Evolutionary conservation across 2,329 filamentous ascomycete species (phyloP).

Genomic region (Hymenoscyphus fraxineus): DNA sequence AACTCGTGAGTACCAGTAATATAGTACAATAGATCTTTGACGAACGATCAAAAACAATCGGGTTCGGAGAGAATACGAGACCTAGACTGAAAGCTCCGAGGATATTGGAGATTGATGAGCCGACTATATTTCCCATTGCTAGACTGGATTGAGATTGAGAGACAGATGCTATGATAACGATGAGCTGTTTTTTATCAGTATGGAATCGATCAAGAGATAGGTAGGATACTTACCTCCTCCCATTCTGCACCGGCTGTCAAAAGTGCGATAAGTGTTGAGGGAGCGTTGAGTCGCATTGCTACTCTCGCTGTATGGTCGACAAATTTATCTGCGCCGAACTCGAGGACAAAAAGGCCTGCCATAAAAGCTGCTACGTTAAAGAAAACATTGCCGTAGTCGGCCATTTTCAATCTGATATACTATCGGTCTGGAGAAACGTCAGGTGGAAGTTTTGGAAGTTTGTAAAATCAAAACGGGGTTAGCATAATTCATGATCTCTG

Average conservation of each 20-base stretch:
- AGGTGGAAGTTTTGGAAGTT: too few relatives aligned
- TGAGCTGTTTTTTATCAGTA: conserved; percentile 37
- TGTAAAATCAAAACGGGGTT: background rate
- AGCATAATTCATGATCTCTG: background rate
- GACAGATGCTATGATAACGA: conserved; percentile 47
- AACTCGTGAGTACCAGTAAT: conserved; percentile 34
- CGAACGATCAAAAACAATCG: conserved; percentile 44
- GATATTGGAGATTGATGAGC: conserved; percentile 53
- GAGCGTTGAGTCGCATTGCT: conserved; percentile 42
- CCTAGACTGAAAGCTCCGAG: conserved; percentile 53
- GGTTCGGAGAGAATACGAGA: conserved; percentile 40
- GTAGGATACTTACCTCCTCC: conserved; percentile 44
- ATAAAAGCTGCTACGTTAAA: conserved; percentile 49
- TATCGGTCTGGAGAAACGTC: too few relatives aligned
- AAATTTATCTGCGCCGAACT: conserved; percentile 50
- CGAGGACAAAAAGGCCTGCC: conserved; percentile 46
- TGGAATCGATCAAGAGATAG: background rate
- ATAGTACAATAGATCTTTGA: conserved; percentile 45
- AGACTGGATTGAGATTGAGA: conserved; percentile 44
- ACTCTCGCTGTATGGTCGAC: conserved; percentile 48
- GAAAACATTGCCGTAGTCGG: conserved; percentile 3
- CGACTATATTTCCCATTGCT: conserved; percentile 52
- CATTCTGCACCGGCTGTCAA: conserved; percentile 52
- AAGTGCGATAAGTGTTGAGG: conserved; percentile 46
- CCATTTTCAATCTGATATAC: background rate